These are phyloP conservation scores for Fimicolochytrium jonesii DNA, from an alignment of 192 early-diverging fungal species.

Conservation along the genomic window DNA sequence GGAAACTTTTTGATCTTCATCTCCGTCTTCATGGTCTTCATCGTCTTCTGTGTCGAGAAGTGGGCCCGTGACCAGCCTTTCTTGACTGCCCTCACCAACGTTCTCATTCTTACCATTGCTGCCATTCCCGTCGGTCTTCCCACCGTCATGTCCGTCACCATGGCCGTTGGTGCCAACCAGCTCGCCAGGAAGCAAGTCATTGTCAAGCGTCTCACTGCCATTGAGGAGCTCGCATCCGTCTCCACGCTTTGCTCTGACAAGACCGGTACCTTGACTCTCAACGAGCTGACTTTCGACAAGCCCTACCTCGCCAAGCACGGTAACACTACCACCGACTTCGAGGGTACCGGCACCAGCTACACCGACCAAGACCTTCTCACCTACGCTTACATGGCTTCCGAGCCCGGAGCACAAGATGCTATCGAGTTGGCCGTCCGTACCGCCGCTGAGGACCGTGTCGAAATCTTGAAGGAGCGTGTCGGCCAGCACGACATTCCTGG, in stretches of 20 bases:
- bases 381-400: conserved; percentile 75
- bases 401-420: conserved; percentile 83
- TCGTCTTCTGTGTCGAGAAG: conserved; percentile 69
- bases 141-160: conserved; percentile 90
- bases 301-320: conserved; percentile 51
- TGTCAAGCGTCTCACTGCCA: conserved; percentile 86
- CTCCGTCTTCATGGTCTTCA: conserved; percentile 49
- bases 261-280: conserved; percentile 87
- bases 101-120: conserved; percentile 84
- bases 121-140: conserved; percentile 91
- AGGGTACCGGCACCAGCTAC: conserved; percentile 31
- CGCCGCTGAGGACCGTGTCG: conserved; percentile 72
- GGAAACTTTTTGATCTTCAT: conserved; percentile 90
- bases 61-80: conserved; percentile 2
- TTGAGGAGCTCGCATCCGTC: conserved; percentile 89
- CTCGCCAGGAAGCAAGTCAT: conserved; percentile 85
- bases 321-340: conserved; percentile 60
- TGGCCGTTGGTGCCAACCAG: conserved; percentile 88
- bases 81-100: conserved; percentile 48
- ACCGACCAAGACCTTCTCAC: conserved; percentile 73
- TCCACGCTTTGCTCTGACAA: conserved; percentile 60
- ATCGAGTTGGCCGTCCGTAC: conserved; percentile 84
- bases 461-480: conserved; percentile 58
- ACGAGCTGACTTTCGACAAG: conserved; percentile 87
- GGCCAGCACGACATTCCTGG: conserved; percentile 80